These are phyloP conservation scores for Neopestalotiopsis sp. DNA, from an alignment of 2,329 filamentous ascomycete genomes.

Conservation along the genomic window DNA sequence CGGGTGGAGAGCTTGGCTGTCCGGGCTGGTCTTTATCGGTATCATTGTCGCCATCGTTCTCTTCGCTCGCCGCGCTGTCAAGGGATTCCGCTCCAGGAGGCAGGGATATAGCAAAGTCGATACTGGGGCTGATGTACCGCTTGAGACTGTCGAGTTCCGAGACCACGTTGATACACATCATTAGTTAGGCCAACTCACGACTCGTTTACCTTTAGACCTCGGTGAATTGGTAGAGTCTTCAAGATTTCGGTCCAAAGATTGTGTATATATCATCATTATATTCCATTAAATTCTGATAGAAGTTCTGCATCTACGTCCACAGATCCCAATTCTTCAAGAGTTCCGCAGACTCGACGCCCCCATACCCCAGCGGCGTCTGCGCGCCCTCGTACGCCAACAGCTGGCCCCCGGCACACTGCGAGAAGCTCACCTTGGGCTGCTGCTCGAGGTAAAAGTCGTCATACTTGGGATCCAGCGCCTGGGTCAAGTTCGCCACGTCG, in stretches of 20 bases:
- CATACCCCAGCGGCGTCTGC: slow-evolving; percentile 5
- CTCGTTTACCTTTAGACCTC: background rate
- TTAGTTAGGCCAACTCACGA: background rate
- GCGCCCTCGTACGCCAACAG: slow-evolving; percentile 59
- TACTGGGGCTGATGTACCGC: background rate
- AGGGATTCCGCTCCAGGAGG: background rate
- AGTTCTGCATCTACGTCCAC: slow-evolving; percentile 4
- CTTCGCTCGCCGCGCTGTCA: background rate
- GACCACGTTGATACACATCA: background rate
- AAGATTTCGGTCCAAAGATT: too few relatives aligned
- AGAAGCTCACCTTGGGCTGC: slow-evolving; percentile 56
- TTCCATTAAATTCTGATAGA: background rate
- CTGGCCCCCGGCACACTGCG: slow-evolving; percentile 61
- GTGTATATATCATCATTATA: background rate
- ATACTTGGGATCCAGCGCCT: slow-evolving; percentile 55
- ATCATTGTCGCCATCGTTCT: background rate
- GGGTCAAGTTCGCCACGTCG: slow-evolving; percentile 53
- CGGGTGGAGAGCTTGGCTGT: slow-evolving; percentile 13
- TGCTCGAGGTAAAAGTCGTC: slow-evolving; percentile 56
- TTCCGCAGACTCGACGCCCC: background rate
- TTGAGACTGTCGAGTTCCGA: background rate
- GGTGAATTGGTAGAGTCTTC: background rate
- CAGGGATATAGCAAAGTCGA: slow-evolving; percentile 11
- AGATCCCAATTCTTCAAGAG: slow-evolving; percentile 11
- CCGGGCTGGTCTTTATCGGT: background rate